phyloP scores from a whole-genome alignment of 1,139 yeast genomes.

The Pneumocystis wakefieldiae region DNA sequence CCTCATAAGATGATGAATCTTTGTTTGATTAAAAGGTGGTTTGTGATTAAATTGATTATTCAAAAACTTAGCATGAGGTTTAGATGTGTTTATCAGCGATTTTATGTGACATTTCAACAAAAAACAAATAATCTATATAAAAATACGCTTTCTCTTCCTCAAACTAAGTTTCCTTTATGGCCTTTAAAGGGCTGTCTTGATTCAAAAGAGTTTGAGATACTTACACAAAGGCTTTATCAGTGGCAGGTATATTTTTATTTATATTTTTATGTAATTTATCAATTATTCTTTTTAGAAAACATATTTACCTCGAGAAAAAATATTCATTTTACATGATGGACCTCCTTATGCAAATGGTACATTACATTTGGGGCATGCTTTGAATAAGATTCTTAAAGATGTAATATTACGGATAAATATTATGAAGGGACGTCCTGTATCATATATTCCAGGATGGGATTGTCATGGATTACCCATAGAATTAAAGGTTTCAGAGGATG shows the following conservation, averaged over 20 bases:
- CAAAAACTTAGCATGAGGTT: neutral
- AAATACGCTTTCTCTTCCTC: neutral
- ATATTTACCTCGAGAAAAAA: neutral
- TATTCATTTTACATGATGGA: constrained; percentile 81
- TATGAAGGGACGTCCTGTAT: constrained; percentile 43
- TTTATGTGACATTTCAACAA: neutral
- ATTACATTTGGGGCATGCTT: constrained; percentile 83
- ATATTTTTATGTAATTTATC: neutral
- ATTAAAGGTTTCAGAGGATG: constrained; percentile 49
- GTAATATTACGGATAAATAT: constrained; percentile 62
- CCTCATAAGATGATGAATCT: too few species aligned
- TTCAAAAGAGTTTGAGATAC: neutral
- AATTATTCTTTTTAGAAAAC: neutral
- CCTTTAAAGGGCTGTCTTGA: neutral
- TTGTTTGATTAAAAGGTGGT: too few species aligned
- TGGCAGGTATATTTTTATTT: neutral
- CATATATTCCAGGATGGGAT: constrained; percentile 92
- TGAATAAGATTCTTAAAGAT: constrained; percentile 80
- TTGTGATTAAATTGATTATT: too few species aligned
- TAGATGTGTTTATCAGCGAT: too few species aligned
- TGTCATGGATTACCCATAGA: constrained; percentile 97
- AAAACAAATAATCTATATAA: neutral
- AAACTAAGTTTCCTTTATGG: neutral
- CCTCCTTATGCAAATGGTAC: constrained; percentile 98
- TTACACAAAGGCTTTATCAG: neutral